Evolutionary conservation across 164 flowering plant genomes (phyloP).

Genomic region (Vitis labrusca): DNA sequence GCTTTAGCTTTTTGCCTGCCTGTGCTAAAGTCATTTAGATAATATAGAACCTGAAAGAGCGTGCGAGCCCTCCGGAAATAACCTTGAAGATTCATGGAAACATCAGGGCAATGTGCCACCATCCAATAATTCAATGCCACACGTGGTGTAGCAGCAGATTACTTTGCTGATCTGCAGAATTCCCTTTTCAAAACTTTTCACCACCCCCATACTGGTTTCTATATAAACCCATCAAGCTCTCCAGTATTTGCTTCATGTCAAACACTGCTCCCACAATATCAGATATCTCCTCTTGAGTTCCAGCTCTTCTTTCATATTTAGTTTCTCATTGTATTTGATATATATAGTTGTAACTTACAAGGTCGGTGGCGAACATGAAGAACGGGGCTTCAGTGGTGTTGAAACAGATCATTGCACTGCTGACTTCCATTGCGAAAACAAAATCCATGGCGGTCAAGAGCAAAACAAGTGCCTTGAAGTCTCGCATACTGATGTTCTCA

Average conservation of each 20-base stretch:
- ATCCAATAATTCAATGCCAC: too few relatives aligned
- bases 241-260: constrained; percentile 4
- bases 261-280: not conserved
- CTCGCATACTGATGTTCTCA: constrained; percentile 30
- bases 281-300: not conserved
- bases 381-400: constrained; percentile 25
- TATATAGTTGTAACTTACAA: not conserved
- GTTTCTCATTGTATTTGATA: too few relatives aligned
- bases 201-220: not conserved
- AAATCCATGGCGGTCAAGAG: constrained; percentile 38
- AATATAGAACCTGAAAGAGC: too few relatives aligned
- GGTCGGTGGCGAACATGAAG: constrained; percentile 22
- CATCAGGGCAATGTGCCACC: too few relatives aligned
- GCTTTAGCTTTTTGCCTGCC: too few relatives aligned
- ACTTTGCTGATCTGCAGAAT: too few relatives aligned
- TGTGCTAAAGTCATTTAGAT: too few relatives aligned
- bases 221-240: constrained; percentile 6
- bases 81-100: too few relatives aligned
- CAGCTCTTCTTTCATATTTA: not conserved
- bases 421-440: constrained; percentile 31
- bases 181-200: too few relatives aligned
- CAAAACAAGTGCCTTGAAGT: constrained; percentile 32
- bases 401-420: constrained; percentile 19
- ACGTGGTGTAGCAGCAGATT: not conserved
- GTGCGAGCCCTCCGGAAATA: too few relatives aligned